Conservation (phyloP, 208 protist species). For the Leishmania major region DNA sequence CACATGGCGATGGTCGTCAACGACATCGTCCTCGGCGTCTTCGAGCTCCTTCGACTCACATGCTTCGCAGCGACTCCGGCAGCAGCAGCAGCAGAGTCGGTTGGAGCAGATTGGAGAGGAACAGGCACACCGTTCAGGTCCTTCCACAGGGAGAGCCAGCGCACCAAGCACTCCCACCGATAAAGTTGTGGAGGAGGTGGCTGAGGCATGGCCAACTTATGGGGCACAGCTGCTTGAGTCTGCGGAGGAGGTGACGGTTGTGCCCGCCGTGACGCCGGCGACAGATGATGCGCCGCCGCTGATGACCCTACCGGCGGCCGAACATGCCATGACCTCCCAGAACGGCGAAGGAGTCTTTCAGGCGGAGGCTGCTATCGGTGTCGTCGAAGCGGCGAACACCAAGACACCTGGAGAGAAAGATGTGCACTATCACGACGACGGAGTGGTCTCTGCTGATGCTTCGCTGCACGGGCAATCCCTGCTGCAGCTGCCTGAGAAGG, state of each 20-base stretch:
- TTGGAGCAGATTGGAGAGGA: background rate
- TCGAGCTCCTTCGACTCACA: background rate
- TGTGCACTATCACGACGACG: background rate
- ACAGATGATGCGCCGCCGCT: background rate
- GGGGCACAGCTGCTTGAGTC: constrained; percentile 2
- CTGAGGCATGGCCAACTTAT: background rate
- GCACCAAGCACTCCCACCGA: background rate
- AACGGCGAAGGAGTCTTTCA: background rate
- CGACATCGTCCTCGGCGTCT: background rate
- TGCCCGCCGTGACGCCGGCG: constrained; percentile 2
- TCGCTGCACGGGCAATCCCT: background rate
- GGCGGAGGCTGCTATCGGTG: background rate
- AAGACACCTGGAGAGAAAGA: background rate
- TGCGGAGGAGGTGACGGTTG: constrained; percentile 11
- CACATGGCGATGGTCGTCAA: background rate
- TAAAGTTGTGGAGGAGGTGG: background rate
- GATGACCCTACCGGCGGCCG: no score
- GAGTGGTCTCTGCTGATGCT: background rate
- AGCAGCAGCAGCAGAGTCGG: background rate
- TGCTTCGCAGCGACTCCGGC: background rate
- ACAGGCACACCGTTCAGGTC: background rate
- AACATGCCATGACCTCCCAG: background rate
- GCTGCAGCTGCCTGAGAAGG: background rate
- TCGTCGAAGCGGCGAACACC: background rate
- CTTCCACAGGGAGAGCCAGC: background rate